Evolutionary conservation across 2,329 filamentous ascomycete species (phyloP), one percentile per base, ranked within the genome.

Genomic region (Pseudogymnoascus sp.): DNA sequence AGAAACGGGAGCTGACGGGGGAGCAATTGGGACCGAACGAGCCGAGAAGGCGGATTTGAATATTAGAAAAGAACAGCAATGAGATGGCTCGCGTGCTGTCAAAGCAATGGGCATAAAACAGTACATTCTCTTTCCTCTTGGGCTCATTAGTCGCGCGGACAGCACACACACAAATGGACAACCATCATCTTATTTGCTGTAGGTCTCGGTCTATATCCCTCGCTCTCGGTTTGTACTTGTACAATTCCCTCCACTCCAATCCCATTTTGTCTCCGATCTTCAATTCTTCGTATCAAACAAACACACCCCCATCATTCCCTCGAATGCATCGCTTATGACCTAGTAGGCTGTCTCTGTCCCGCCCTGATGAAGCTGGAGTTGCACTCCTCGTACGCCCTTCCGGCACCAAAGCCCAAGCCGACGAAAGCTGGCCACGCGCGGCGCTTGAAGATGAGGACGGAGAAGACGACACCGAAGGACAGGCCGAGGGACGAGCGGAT

Each of bases 401-500:
- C 94, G 66, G 92, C 92, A 74, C 95, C 94, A 75, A 99, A 97
- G 62, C 94, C 94, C 61, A 93, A 82, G 67, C 94, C 94, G 67
- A 96, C 84, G 74, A 91, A 94, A n/a, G 92, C 94, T 62, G 94
- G 94, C 91, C 93, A 99, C 67, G 94, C 90, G 79, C 94, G 88
- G 77, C 95, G 89, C 84, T 96, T 96, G 85, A 99, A 99, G 61
- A 99, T 79, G 62, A 99, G 88, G 64, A 99, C 92, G 64, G 94
- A 97, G 82, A 99, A 97, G 78, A 99, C 90, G 75, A 99, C 88
- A 74, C 94, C 94, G 78, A 99, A 99, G 69, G 89, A 91, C 74
- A 97, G 89, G 72, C 94, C 94, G 76, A 99, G 88, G 61, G 90
- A 88, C 67, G 93, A 97, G 77, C 95, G 92, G 82, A 99, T 95